Percentiles rank a stretch among this genome's conserved stretches.
phyloP scores from a whole-genome alignment of 345 rosid species.

The Hibiscus syriacus region DNA sequence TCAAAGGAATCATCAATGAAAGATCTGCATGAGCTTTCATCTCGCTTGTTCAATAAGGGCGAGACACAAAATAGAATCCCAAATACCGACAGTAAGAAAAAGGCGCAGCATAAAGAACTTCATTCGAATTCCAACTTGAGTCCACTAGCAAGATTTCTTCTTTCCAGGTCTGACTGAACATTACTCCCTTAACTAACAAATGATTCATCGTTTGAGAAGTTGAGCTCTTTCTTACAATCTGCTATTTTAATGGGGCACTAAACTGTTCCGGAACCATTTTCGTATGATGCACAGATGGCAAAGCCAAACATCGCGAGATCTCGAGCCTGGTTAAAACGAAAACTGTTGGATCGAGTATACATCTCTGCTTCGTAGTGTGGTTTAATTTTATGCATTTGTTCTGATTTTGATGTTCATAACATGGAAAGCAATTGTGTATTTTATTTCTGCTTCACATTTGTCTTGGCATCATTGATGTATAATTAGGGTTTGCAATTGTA shows the following conservation, averaged over 20 bases:
- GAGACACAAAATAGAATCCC: slow-evolving; percentile 23
- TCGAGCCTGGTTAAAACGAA: slow-evolving; percentile 39
- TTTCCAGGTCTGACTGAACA: slow-evolving; percentile 60
- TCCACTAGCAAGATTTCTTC: slow-evolving; percentile 86
- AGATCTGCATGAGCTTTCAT: slow-evolving; percentile 63
- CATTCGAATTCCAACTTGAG: slow-evolving; percentile 59
- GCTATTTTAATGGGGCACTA: neutral
- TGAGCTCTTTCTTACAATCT: neutral
- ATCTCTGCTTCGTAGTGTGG: slow-evolving; percentile 29
- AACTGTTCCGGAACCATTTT: neutral
- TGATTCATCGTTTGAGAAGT: neutral
- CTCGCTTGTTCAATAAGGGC: slow-evolving; percentile 35
- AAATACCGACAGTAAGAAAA: slow-evolving; percentile 48
- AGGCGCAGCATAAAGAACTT: slow-evolving; percentile 54
- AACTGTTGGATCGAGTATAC: slow-evolving; percentile 7
- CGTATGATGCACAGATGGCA: too few species aligned
- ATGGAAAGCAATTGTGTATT: slow-evolving; percentile 41
- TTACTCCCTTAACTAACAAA: slow-evolving; percentile 3
- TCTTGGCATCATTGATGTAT: slow-evolving; percentile 21
- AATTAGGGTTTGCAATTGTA: slow-evolving; percentile 28
- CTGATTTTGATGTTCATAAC: slow-evolving; percentile 60
- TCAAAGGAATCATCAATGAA: slow-evolving; percentile 67
- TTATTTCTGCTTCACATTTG: slow-evolving; percentile 19
- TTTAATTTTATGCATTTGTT: slow-evolving; percentile 33
- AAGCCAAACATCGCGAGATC: slow-evolving; percentile 58